Conservation (phyloP, 2,329 filamentous ascomycete species). For the Ciborinia camelliae region DNA sequence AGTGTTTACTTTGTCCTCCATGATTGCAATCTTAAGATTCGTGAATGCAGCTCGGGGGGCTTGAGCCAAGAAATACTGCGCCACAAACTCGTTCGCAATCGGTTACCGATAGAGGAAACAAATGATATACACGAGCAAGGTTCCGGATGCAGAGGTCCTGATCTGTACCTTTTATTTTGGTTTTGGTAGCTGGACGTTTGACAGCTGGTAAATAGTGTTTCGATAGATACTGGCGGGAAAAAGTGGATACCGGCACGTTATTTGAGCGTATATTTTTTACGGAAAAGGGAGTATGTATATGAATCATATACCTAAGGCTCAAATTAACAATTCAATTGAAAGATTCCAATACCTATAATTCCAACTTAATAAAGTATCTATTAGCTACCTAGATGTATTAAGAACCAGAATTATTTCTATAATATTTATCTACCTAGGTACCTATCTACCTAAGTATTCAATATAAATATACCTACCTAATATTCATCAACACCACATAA, state of each 20-base stretch:
- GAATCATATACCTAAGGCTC: too few species aligned
- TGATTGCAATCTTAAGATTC: background rate
- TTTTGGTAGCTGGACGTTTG: background rate
- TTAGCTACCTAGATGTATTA: too few species aligned
- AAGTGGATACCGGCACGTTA: background rate
- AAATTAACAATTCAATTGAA: too few species aligned
- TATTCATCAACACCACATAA: too few species aligned
- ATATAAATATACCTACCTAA: too few species aligned
- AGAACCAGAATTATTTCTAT: too few species aligned
- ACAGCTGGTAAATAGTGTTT: background rate
- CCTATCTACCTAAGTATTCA: too few species aligned
- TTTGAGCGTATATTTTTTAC: background rate
- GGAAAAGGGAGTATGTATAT: background rate
- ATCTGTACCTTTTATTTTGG: background rate
- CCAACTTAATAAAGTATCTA: too few species aligned
- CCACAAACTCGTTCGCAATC: constrained; percentile 2
- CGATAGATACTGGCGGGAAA: background rate
- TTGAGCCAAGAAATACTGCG: constrained; percentile 10
- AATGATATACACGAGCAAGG: background rate
- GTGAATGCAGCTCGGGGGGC: background rate
- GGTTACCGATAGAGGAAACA: background rate
- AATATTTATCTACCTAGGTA: too few species aligned
- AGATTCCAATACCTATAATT: too few species aligned
- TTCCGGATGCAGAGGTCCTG: background rate
- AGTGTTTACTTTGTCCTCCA: background rate